Conservation (phyloP, 805 yeast genomes). For the Wickerhamiella parazyma region DNA sequence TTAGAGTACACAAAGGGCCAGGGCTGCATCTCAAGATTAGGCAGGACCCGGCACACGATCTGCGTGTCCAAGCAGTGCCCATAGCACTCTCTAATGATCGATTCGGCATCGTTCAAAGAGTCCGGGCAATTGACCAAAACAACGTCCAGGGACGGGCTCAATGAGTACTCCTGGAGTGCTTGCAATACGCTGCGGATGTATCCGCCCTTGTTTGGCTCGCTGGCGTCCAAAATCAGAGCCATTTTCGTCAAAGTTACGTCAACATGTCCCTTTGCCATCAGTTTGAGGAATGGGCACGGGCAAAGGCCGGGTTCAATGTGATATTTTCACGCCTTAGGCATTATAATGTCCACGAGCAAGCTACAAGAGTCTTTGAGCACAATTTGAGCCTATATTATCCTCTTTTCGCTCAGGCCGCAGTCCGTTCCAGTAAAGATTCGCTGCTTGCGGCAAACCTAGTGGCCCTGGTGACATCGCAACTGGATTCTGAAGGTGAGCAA, state of each 20-base stretch:
- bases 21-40: not conserved
- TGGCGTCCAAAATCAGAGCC: constrained; percentile 2
- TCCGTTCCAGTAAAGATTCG: constrained; percentile 42
- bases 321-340: constrained; percentile 34
- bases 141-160: constrained; percentile 12
- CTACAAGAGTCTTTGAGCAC: constrained; percentile 37
- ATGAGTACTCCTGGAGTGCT: not conserved
- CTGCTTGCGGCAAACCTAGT: constrained; percentile 42
- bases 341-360: constrained; percentile 36
- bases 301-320: constrained; percentile 36
- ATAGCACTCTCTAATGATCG: not conserved
- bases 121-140: constrained; percentile 1
- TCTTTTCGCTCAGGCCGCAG: constrained; percentile 35
- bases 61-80: not conserved
- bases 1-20: constrained; percentile 1
- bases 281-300: constrained; percentile 41
- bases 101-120: not conserved
- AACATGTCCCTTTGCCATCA: constrained; percentile 42
- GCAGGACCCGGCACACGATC: not conserved
- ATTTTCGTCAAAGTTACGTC: not conserved
- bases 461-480: constrained; percentile 46
- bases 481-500: constrained; percentile 50
- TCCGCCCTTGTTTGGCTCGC: not conserved
- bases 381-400: constrained; percentile 37
- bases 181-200: constrained; percentile 2